Evolutionary conservation across 768 basidiomycete species (phyloP).

Genomic region (Trametes cinnabarina): DNA sequence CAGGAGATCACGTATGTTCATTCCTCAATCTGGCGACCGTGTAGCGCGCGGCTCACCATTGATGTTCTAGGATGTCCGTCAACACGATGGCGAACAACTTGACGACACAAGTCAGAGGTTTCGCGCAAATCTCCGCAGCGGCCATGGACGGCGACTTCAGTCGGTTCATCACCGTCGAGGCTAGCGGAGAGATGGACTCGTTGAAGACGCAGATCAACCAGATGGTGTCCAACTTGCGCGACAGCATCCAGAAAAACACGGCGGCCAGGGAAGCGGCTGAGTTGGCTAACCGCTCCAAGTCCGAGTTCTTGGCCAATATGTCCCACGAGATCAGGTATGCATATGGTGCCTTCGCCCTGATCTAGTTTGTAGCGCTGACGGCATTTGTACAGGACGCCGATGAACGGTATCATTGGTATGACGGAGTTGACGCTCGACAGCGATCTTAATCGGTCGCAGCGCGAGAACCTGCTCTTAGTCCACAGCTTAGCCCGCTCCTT

Average conservation of each 20-base stretch:
- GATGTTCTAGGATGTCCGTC: slow-evolving; percentile 70
- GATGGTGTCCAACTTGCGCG: slow-evolving; percentile 97
- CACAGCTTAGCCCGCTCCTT: slow-evolving; percentile 92
- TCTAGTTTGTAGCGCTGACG: slow-evolving; percentile 1
- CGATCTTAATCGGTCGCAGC: slow-evolving; percentile 89
- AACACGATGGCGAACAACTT: slow-evolving; percentile 97
- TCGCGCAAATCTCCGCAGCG: slow-evolving; percentile 97
- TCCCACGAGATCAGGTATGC: slow-evolving; percentile 88
- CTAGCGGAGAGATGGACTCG: slow-evolving; percentile 98
- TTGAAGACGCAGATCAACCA: slow-evolving; percentile 98
- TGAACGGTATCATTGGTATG: slow-evolving; percentile 99
- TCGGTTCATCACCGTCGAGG: slow-evolving; percentile 98
- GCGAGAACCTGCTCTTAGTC: slow-evolving; percentile 93
- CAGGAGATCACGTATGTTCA: slow-evolving; percentile 90
- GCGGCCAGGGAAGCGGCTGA: slow-evolving; percentile 97
- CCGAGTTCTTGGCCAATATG: slow-evolving; percentile 99
- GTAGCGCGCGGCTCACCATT: neutral
- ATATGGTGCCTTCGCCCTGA: too few relatives aligned
- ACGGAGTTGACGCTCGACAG: slow-evolving; percentile 96
- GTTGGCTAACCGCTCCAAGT: slow-evolving; percentile 94
- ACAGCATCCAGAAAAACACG: slow-evolving; percentile 98
- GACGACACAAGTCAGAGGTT: slow-evolving; percentile 98
- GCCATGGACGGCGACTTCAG: slow-evolving; percentile 99
- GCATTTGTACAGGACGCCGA: slow-evolving; percentile 73
- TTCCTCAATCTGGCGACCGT: neutral